phyloP scores from a whole-genome alignment of 306 rosid genomes.

The Cucurbita ficifolia region DNA sequence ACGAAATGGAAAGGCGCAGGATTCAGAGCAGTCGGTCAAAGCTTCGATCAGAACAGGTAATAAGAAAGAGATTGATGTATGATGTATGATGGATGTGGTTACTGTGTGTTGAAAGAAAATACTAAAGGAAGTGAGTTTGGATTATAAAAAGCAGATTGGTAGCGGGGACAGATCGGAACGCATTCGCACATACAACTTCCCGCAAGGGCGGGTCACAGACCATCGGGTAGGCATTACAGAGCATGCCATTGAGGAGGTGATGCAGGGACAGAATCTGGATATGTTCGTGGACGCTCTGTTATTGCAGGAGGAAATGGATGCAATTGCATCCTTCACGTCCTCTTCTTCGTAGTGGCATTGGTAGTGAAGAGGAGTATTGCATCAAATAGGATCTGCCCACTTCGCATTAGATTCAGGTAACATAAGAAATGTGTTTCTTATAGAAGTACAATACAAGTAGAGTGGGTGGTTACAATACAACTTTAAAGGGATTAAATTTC shows the following conservation, averaged over 20 bases:
- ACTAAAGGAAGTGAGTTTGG: background rate
- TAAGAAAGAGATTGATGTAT: background rate
- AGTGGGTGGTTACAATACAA: background rate
- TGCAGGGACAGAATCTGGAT: conserved; percentile 70
- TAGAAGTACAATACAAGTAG: background rate
- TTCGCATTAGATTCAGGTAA: background rate
- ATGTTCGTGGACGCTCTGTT: conserved; percentile 67
- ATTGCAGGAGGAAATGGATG: conserved; percentile 81
- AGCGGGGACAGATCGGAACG: conserved; percentile 93
- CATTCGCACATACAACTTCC: conserved; percentile 78
- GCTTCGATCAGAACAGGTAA: conserved; percentile 73
- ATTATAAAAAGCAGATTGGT: conserved; percentile 36
- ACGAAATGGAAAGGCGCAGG: conserved; percentile 68
- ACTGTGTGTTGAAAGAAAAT: too few relatives aligned
- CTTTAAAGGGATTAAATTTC: background rate
- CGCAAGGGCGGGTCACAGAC: conserved; percentile 91
- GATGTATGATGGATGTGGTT: too few relatives aligned
- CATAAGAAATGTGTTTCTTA: background rate
- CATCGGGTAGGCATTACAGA: conserved; percentile 76
- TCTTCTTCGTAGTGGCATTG: background rate
- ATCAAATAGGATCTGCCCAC: background rate
- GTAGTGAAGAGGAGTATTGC: background rate
- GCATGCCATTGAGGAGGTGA: conserved; percentile 64
- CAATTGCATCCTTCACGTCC: conserved; percentile 49
- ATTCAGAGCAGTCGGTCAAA: conserved; percentile 52